Base-by-base conservation (phyloP, 2,329 filamentous ascomycete genomes). In the Cladorrhinum sp. region DNA sequence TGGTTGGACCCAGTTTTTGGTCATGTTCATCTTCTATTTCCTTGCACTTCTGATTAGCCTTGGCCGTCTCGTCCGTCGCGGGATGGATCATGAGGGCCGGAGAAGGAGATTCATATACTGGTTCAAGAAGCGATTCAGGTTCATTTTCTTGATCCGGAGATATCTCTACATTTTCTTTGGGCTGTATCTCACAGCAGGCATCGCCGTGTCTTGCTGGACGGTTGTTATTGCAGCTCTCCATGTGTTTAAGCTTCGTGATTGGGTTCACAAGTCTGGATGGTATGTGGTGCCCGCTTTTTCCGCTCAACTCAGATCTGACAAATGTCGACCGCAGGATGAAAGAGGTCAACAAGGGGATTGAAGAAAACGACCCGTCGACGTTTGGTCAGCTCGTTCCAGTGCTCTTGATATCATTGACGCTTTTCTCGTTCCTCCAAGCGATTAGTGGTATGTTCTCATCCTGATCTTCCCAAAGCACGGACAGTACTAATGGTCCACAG, bases 381-480 rank as follows among this genome's bases (percentile, higher is more conserved):
- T 75, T 75, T 30, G 73, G 73, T 2, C 73, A 75, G 64, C 67
- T 74, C 9, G 72, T 75, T 9, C 73, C 73, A 2, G 49, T 67
- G 9, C 53, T 68, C 2, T 53, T 68, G 36, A 72, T 75, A n/a
- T 66, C 72, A 12, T 66, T 71, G 14, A 72, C 66, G 3, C 8
- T 75, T 2, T 75, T 75, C 36, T 70, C 68, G 36, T 69, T 73
- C 26, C 26, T 65, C 24, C 71, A 73, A 56, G 67, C 68, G 21
- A 20, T 74, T 26, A 64, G 58, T 50, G 58, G 63, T 64, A 64
- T 12, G 53, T 18, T 36, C 6, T 18, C 5, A 4, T 18, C 20
- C 21, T 3, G 5, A 5, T 6, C 26, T 12, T 24, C 21, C 14
- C 21, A 3, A 3, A n/a, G 49, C n/a, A 8, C 49, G 24, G 49